Percentiles rank a stretch among this genome's conserved stretches.
Conservation (phyloP, 2,329 filamentous ascomycete genomes). For the Penicillium sp. region DNA sequence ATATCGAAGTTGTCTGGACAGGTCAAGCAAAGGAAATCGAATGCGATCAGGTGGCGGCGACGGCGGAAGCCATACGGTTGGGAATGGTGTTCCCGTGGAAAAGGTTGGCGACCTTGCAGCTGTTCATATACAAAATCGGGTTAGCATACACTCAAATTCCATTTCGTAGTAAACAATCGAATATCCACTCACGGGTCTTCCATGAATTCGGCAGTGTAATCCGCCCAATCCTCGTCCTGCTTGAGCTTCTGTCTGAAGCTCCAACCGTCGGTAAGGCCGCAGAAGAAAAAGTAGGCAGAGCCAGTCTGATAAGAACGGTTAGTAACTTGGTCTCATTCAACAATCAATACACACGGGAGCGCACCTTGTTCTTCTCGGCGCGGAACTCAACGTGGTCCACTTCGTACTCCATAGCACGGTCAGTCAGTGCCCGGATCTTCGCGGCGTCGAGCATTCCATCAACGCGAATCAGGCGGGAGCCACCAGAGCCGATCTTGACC, state of each 20-base stretch:
- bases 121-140: neutral
- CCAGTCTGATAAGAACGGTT: constrained; percentile 3
- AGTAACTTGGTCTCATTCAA: neutral
- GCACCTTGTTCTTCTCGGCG: constrained; percentile 10
- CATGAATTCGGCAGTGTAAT: constrained; percentile 16
- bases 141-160: neutral
- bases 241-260: constrained; percentile 10
- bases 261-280: constrained; percentile 16
- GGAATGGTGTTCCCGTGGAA: constrained; percentile 16
- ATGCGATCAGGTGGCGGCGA: neutral
- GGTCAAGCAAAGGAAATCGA: neutral
- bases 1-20: neutral
- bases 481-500: constrained; percentile 32
- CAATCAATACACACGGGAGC: neutral
- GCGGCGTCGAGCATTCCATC: neutral
- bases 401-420: neutral
- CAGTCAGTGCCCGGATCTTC: constrained; percentile 1
- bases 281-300: constrained; percentile 19
- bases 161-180: neutral
- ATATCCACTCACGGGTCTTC: constrained; percentile 22
- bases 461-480: constrained; percentile 9
- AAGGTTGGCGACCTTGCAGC: constrained; percentile 3
- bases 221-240: constrained; percentile 15
- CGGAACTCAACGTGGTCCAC: constrained; percentile 12
- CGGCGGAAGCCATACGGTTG: constrained; percentile 6